These are phyloP conservation scores for Paratrypanosoma confusum DNA, from an alignment of 208 protist species.

Conservation along the genomic window DNA sequence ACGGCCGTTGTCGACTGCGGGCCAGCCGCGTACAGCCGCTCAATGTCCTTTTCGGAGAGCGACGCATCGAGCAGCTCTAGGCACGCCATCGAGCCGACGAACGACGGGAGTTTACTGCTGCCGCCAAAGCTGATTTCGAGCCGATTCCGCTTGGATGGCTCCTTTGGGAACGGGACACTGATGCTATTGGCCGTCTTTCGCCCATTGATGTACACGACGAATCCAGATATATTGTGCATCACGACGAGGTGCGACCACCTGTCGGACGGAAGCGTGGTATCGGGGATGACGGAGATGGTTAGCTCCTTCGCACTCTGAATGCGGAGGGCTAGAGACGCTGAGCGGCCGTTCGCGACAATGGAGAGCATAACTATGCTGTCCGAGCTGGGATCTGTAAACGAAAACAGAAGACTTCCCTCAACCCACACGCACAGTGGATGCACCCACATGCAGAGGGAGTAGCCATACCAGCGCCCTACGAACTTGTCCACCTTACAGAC, in stretches of 20 bases:
- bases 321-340: slow-evolving; percentile 47
- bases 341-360: slow-evolving; percentile 56
- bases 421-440: slow-evolving; percentile 66
- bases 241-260: slow-evolving; percentile 74
- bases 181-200: slow-evolving; percentile 10
- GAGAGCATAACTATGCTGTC: slow-evolving; percentile 31
- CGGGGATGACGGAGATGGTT: slow-evolving; percentile 21
- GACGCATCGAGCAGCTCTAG: slow-evolving; percentile 55
- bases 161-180: slow-evolving; percentile 43
- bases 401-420: slow-evolving; percentile 63
- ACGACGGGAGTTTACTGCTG: slow-evolving; percentile 22
- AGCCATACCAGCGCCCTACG: slow-evolving; percentile 38
- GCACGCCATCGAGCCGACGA: slow-evolving; percentile 53
- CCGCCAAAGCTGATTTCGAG: slow-evolving; percentile 59
- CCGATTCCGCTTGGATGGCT: slow-evolving; percentile 24
- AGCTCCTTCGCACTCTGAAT: slow-evolving; percentile 13
- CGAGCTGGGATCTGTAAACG: slow-evolving; percentile 27
- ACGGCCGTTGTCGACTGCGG: slow-evolving; percentile 14
- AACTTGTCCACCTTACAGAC: slow-evolving; percentile 29
- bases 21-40: slow-evolving; percentile 31
- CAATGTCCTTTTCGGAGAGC: slow-evolving; percentile 51
- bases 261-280: slow-evolving; percentile 36
- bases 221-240: slow-evolving; percentile 31
- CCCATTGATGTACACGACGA: slow-evolving; percentile 69
- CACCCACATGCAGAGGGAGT: slow-evolving; percentile 72